A percentile compares a stretch with the other conserved stretches of the same genome.
Conservation (phyloP, 768 basidiomycete species). For the Chalciporus sphaerocephalus region DNA sequence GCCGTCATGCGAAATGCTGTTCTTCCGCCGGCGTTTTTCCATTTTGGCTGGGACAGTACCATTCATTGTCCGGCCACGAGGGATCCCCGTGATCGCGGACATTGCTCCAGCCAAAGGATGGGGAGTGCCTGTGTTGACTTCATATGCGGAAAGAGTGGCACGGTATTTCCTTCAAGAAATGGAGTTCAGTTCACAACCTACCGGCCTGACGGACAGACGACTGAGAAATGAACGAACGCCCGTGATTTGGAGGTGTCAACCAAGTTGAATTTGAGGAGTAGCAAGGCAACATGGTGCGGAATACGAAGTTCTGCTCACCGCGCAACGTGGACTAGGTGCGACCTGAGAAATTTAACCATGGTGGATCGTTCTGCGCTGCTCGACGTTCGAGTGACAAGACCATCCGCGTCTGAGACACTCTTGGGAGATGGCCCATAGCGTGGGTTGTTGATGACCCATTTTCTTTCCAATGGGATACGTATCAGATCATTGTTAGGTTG, state of each 20-base stretch:
- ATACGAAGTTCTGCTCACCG: constrained; percentile 16
- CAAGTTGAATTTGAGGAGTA: background rate
- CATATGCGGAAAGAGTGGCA: constrained; percentile 40
- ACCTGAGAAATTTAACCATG: constrained; percentile 10
- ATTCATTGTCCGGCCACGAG: background rate
- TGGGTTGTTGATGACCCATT: constrained; percentile 8
- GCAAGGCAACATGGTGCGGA: too few relatives aligned
- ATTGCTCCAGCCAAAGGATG: constrained; percentile 31
- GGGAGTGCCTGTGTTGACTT: constrained; percentile 40
- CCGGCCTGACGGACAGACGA: background rate
- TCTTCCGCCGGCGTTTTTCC: constrained; percentile 8
- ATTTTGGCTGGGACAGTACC: background rate
- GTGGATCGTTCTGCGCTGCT: constrained; percentile 2
- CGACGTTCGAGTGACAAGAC: background rate
- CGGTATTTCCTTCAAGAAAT: constrained; percentile 37
- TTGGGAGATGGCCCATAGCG: background rate
- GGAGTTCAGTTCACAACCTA: background rate
- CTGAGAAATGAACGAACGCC: background rate
- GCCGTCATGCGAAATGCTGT: constrained; percentile 4
- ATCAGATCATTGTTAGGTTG: constrained; percentile 3
- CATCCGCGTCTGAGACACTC: background rate
- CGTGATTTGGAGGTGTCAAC: background rate
- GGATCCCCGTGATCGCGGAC: constrained; percentile 1
- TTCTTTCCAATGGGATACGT: constrained; percentile 25
- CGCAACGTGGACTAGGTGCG: constrained; percentile 13